phyloP scores from a whole-genome alignment of 495 filamentous ascomycete genomes.

The Podospora appendiculata region DNA sequence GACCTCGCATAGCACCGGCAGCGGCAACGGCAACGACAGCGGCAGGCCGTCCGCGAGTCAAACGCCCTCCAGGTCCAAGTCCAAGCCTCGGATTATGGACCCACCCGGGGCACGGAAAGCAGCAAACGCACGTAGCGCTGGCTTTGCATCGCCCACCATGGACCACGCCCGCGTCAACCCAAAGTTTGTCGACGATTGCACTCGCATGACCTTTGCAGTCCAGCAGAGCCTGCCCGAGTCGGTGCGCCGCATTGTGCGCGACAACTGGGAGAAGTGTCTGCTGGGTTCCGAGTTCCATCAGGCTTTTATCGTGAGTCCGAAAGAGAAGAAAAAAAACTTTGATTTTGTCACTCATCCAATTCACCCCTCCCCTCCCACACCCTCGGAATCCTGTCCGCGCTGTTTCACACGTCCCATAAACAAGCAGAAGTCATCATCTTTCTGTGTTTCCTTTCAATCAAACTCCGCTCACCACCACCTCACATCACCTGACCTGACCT shows the following conservation, averaged over 20 bases:
- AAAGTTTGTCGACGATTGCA: constrained; percentile 34
- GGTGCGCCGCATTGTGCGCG: constrained; percentile 35
- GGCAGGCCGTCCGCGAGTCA: not conserved
- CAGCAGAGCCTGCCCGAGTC: constrained; percentile 34
- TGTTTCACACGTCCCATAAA: no score
- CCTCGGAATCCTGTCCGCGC: not conserved
- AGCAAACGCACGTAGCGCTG: constrained; percentile 3
- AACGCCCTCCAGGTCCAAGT: not conserved
- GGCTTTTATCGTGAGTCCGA: constrained; percentile 39
- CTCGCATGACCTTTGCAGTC: constrained; percentile 32
- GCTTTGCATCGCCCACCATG: constrained; percentile 32
- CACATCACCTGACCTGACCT: not conserved
- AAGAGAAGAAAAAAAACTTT: no score
- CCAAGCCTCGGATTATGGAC: constrained; percentile 35
- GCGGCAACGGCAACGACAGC: not conserved
- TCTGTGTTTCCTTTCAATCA: no score
- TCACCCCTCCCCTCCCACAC: not conserved
- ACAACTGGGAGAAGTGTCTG: constrained; percentile 43
- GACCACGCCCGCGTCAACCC: constrained; percentile 28
- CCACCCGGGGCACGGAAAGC: constrained; percentile 20
- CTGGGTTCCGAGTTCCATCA: constrained; percentile 44
- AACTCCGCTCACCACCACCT: no score
- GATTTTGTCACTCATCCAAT: no score
- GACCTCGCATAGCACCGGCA: not conserved
- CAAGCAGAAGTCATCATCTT: no score